Percentiles rank a stretch among this genome's conserved stretches.
Evolutionary conservation across 2,329 filamentous ascomycete species (phyloP).

Genomic region (Phaeosphaeria sp.): DNA sequence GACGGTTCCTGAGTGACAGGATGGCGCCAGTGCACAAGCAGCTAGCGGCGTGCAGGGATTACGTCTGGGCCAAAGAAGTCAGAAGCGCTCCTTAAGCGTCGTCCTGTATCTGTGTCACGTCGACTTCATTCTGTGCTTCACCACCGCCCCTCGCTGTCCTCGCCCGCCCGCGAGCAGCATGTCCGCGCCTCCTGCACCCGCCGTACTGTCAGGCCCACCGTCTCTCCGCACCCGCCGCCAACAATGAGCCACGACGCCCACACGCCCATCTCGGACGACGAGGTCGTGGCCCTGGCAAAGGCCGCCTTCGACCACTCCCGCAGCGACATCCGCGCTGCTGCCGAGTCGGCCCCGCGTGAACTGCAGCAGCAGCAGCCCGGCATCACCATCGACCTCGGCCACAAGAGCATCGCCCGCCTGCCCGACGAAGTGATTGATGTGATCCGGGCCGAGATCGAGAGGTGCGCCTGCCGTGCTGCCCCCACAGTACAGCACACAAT

Average conservation of each 20-base stretch:
- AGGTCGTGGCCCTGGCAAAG: constrained; percentile 70
- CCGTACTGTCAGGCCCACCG: constrained; percentile 10
- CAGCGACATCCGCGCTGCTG: constrained; percentile 63
- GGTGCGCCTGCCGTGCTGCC: constrained; percentile 54
- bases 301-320: constrained; percentile 73
- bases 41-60: background rate
- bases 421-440: constrained; percentile 78
- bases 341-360: constrained; percentile 64
- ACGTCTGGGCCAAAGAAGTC: background rate
- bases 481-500: constrained; percentile 4
- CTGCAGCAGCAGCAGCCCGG: constrained; percentile 67
- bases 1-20: constrained; percentile 13
- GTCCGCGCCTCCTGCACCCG: constrained; percentile 11
- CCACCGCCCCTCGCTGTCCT: constrained; percentile 4
- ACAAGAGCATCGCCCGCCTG: constrained; percentile 73
- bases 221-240: constrained; percentile 18
- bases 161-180: constrained; percentile 7
- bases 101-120: constrained; percentile 2
- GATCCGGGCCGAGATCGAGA: constrained; percentile 75
- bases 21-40: constrained; percentile 7
- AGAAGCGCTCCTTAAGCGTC: constrained; percentile 16
- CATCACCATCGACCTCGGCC: constrained; percentile 79
- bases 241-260: constrained; percentile 50
- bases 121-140: constrained; percentile 4
- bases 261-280: constrained; percentile 62